Base-by-base conservation (phyloP, 805 yeast species). In the Pichia cabralensis region DNA sequence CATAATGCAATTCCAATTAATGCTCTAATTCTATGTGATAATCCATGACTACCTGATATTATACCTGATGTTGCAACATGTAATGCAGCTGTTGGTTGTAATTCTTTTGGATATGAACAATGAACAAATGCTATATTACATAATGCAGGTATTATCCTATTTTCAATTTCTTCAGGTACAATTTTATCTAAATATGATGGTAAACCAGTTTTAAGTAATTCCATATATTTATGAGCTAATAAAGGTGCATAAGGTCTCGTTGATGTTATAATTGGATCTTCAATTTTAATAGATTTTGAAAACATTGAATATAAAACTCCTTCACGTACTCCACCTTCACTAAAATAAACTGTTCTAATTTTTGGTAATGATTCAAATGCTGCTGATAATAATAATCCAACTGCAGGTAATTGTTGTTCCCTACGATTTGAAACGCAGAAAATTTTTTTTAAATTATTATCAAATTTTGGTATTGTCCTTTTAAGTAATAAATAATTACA, bases 321-420 rank as follows among this genome's bases (percentile, higher is more conserved):
- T 56, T 80, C 89, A 45, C 89, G 64, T 16, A 80, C 78, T 38
- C 86, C 86, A 43, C 85, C 86, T 52, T 80, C 85, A 37, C 77
- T 68, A 52, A 80, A 80, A 45, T 77, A 74, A 19, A 80, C 67
- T 3, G 78, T 69, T 44, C 71, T 71, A 27, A 79, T 63, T 23
- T 60, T 61, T 13, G 85, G 84, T 23, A 78, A 54, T 0, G 76
- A 67, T 39, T 72, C 76, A 46, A 74, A 67, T 1, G 79, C 75
- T 0, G 81, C 82, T 22, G 75, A 65, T 40, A 77, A 60, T 12
- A 80, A 52, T 13, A 78, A 48, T 1, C 81, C 78, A 26, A 78
- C 79, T 1, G 84, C 80, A 6, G 88, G 86, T 20, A 79, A 56
- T 52, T 79, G 88, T 30, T 62, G 58, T 25, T 75, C 75, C 43